phyloP scores from a whole-genome alignment of 169 alveolate genomes.

The Plasmodium cynomolgi region DNA sequence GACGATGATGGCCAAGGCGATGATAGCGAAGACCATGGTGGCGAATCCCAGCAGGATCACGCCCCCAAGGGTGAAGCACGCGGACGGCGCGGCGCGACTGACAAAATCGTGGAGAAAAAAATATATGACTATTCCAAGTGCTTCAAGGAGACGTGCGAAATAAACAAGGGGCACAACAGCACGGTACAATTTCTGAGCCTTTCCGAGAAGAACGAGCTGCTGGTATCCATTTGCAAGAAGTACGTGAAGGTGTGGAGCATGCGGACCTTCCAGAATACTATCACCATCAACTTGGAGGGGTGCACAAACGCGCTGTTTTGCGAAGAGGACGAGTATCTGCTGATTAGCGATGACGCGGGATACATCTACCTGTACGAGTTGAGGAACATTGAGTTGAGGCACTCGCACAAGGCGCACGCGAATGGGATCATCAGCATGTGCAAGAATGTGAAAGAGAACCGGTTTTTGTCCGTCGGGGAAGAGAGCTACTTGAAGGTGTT shows the following conservation, averaged over 20 bases:
- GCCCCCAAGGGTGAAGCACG: constrained; percentile 14
- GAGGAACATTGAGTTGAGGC: constrained; percentile 73
- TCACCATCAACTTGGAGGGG: constrained; percentile 77
- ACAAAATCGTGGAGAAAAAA: constrained; percentile 63
- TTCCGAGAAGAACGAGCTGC: constrained; percentile 78
- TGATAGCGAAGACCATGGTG: neutral
- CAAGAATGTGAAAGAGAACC: constrained; percentile 33
- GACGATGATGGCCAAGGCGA: neutral
- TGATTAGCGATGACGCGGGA: constrained; percentile 77
- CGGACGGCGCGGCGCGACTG: neutral
- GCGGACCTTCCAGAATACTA: constrained; percentile 75
- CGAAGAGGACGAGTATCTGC: constrained; percentile 74
- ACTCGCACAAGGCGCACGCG: constrained; percentile 77
- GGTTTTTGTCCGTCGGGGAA: constrained; percentile 82
- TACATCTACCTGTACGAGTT: constrained; percentile 76
- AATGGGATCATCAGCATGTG: constrained; percentile 74
- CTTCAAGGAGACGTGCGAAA: constrained; percentile 76
- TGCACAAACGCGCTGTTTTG: constrained; percentile 78
- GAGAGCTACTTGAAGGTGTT: constrained; percentile 81
- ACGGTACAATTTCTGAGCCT: constrained; percentile 76
- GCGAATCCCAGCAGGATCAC: neutral
- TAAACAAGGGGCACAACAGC: constrained; percentile 80
- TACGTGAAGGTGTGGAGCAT: constrained; percentile 81
- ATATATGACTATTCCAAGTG: constrained; percentile 72
- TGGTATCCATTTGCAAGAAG: constrained; percentile 82